Percentiles rank a stretch among this genome's conserved stretches.
These are phyloP conservation scores for Corchorus olitorius DNA, from an alignment of 345 rosid genomes.

Conservation along the genomic window DNA sequence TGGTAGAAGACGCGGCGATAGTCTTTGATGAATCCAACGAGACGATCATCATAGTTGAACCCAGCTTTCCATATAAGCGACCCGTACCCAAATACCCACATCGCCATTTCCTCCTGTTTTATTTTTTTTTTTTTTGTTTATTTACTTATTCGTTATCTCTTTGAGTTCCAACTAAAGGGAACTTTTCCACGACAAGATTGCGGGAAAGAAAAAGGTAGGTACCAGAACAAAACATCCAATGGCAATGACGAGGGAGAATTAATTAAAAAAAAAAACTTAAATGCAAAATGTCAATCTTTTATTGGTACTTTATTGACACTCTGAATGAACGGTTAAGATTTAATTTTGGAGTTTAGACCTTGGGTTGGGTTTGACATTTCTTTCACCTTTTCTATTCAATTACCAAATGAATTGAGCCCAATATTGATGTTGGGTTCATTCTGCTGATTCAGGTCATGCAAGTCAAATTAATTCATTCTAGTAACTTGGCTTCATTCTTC, in stretches of 20 bases:
- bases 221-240: not conserved
- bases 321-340: not conserved
- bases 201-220: not conserved
- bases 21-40: conserved; percentile 78
- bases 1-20: conserved; percentile 87
- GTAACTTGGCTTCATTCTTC: too few species aligned
- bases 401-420: too few species aligned
- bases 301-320: not conserved
- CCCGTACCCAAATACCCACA: conserved; percentile 92
- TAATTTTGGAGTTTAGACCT: not conserved
- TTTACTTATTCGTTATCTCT: not conserved
- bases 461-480: too few species aligned
- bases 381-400: too few species aligned
- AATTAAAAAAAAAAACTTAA: not conserved
- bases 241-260: not conserved
- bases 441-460: too few species aligned
- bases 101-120: conserved; percentile 59
- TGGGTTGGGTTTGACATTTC: not conserved
- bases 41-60: conserved; percentile 64
- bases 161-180: not conserved
- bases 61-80: conserved; percentile 89
- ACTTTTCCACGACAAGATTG: not conserved
- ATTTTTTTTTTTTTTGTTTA: not conserved
- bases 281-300: not conserved
- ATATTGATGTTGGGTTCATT: too few species aligned